Evolutionary conservation across 108 stramenopile genomes (phyloP).

Genomic region (Cyclotella sp.): DNA sequence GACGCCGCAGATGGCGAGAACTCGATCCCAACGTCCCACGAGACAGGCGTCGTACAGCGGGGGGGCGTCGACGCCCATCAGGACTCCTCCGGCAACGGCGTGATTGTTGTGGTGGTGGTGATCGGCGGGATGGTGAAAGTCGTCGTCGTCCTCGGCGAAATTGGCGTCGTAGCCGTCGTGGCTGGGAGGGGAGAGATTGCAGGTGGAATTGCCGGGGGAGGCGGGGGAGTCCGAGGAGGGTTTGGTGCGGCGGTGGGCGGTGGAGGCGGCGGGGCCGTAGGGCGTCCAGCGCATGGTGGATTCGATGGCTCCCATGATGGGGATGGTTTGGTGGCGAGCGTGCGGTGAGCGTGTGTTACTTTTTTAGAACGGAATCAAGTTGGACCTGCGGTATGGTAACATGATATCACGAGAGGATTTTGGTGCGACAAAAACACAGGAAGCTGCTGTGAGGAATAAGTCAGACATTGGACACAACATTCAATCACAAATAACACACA

Average conservation of each 20-base stretch:
- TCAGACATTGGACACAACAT: too few species aligned
- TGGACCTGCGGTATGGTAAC: too few species aligned
- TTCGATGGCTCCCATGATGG: conserved; percentile 30
- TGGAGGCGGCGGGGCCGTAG: conserved; percentile 11
- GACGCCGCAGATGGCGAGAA: conserved; percentile 37
- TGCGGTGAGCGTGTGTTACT: too few species aligned
- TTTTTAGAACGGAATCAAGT: too few species aligned
- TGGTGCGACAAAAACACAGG: too few species aligned
- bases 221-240: background rate
- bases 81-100: conserved; percentile 17
- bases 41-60: conserved; percentile 57
- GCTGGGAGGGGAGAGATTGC: conserved; percentile 12
- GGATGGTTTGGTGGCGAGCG: too few species aligned
- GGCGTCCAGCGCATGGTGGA: conserved; percentile 45
- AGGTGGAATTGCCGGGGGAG: conserved; percentile 28
- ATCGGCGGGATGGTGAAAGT: background rate
- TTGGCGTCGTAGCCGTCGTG: conserved; percentile 10
- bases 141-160: background rate
- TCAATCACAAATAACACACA: too few species aligned
- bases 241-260: background rate
- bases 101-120: conserved; percentile 2
- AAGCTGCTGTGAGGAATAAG: too few species aligned
- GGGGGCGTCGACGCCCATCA: conserved; percentile 56
- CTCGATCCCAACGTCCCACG: conserved; percentile 52
- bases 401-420: too few species aligned